phyloP scores from a whole-genome alignment of 345 rosid species.

The Physaria fendleri region DNA sequence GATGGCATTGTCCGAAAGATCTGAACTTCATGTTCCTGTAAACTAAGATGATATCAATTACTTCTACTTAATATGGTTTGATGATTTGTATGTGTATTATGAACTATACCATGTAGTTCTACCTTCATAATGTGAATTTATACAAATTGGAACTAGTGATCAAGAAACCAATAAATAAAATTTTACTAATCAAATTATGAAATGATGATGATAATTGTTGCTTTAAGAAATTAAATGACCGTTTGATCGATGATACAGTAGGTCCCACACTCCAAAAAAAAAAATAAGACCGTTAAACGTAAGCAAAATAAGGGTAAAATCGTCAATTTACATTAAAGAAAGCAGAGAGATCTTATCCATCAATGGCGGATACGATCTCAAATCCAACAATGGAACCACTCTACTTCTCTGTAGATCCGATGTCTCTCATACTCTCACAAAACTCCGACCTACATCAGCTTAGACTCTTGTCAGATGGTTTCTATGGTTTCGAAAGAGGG shows the following conservation, averaged over 20 bases:
- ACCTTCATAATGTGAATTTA: too few species aligned
- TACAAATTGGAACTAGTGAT: too few species aligned
- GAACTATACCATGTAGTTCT: too few species aligned
- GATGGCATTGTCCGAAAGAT: background rate
- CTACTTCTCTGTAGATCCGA: conserved; percentile 49
- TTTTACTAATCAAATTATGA: background rate
- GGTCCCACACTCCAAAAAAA: conserved; percentile 16
- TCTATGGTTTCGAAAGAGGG: conserved; percentile 64
- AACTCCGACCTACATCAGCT: conserved; percentile 39
- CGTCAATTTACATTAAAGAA: conserved; percentile 11
- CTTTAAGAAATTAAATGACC: conserved; percentile 7
- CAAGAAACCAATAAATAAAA: too few species aligned
- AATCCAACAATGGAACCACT: conserved; percentile 35
- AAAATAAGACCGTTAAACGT: conserved; percentile 26
- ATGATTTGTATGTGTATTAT: conserved; percentile 4
- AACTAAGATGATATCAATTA: background rate
- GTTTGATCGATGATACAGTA: conserved; percentile 7
- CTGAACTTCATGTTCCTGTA: background rate
- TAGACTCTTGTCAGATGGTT: conserved; percentile 43
- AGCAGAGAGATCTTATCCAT: background rate
- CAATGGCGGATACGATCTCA: conserved; percentile 39
- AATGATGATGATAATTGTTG: background rate
- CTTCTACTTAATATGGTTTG: background rate
- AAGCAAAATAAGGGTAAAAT: background rate
- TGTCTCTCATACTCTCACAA: conserved; percentile 66